A percentile compares a stretch with the other conserved stretches of the same genome.
phyloP scores from a whole-genome alignment of 2,329 filamentous ascomycete species.

The Sporothrix globosa region DNA sequence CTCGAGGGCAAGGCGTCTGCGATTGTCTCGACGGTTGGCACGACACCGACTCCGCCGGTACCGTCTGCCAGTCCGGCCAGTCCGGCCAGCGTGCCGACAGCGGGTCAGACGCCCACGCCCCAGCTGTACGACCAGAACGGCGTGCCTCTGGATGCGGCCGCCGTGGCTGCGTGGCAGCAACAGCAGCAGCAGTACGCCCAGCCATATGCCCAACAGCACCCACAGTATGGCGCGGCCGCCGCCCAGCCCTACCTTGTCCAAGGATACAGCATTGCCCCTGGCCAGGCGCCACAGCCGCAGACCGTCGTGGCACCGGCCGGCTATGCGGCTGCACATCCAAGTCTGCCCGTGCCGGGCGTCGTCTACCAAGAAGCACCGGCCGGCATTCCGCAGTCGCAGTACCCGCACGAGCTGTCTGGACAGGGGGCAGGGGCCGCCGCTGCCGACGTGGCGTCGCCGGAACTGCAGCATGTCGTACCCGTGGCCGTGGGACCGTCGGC shows the following conservation, averaged over 20 bases:
- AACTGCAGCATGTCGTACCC: neutral
- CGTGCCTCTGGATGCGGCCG: neutral
- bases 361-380: conserved; percentile 29
- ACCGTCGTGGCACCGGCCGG: neutral
- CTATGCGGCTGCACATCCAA: conserved; percentile 23
- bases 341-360: conserved; percentile 26
- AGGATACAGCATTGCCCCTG: conserved; percentile 22
- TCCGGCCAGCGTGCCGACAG: neutral
- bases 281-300: conserved; percentile 24
- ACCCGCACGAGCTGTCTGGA: conserved; percentile 26
- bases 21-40: neutral
- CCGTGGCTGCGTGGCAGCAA: neutral
- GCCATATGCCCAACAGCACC: neutral
- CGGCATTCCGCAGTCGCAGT: conserved; percentile 18
- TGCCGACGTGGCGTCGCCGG: neutral
- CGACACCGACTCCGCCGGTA: neutral
- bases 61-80: conserved; percentile 2
- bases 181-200: neutral
- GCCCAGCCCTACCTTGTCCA: conserved; percentile 24
- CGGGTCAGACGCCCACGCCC: neutral
- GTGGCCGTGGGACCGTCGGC: neutral
- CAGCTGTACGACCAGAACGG: neutral
- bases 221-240: neutral
- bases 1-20: conserved; percentile 28
- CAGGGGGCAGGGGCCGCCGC: neutral